Conservation (phyloP, 176 grass and related monocot species). For the Triticum turgidum region DNA sequence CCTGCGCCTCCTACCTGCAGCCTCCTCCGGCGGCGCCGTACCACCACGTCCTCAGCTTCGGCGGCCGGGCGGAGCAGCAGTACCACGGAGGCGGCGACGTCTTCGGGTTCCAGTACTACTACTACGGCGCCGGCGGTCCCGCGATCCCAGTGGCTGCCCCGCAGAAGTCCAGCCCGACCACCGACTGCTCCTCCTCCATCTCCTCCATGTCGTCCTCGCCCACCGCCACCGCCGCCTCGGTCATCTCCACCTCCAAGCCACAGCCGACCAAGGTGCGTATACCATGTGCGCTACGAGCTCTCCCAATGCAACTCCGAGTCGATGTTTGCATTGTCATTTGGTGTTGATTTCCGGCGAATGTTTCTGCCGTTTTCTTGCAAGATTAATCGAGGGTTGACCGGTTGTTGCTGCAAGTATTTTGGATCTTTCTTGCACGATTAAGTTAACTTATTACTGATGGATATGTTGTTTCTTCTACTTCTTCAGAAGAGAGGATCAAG, state of each 20-base stretch:
- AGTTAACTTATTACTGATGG: neutral
- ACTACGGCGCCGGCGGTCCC: neutral
- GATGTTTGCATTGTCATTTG: neutral
- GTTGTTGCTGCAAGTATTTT: neutral
- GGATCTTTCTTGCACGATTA: neutral
- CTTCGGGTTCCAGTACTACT: slow-evolving; percentile 30
- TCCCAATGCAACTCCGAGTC: too few species aligned
- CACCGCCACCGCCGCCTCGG: slow-evolving; percentile 21
- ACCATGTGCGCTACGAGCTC: too few species aligned
- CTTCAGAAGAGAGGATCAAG: slow-evolving; percentile 48
- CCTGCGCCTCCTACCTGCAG: slow-evolving; percentile 26
- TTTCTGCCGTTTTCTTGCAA: neutral
- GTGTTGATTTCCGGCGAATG: too few species aligned
- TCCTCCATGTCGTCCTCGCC: slow-evolving; percentile 57
- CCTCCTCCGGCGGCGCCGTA: neutral
- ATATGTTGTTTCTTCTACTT: neutral
- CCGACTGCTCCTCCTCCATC: slow-evolving; percentile 52
- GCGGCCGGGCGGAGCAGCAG: slow-evolving; percentile 26
- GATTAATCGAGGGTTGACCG: neutral
- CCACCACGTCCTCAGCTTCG: slow-evolving; percentile 40
- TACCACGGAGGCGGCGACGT: neutral
- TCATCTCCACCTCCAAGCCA: slow-evolving; percentile 32
- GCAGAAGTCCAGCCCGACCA: slow-evolving; percentile 46
- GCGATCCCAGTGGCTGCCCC: slow-evolving; percentile 13
- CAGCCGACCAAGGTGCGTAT: slow-evolving; percentile 33